Base-by-base conservation (phyloP, 257 asterid species). In the Plantago major region DNA sequence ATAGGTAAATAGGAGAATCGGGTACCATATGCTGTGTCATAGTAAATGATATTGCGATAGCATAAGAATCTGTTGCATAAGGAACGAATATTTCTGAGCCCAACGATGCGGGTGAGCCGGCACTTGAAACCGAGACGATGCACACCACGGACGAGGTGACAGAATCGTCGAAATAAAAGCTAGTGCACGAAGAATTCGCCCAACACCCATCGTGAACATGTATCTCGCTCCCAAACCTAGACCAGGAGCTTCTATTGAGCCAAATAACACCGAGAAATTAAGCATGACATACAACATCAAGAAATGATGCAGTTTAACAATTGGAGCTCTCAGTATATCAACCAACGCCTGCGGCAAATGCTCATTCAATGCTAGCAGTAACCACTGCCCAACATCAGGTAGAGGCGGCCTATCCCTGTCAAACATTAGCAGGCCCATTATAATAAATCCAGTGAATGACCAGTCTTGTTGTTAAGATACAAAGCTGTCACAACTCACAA, bases 81-180 rank as follows among this genome's bases (percentile, higher is more conserved):
- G 99, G 99, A 51, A 75, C 72, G 17, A 93, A 78, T 89, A 93
- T 59, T 89, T 93, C 79, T 85, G 92, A 72, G 80, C 94, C 97
- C 97, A 93, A 8, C 7, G 87, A 76, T 93, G 97, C 11, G 99
- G 95, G 62, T 83, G 77, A 11, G 78, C 26, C 43, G 97, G 95
- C 60, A 85, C 91, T 60, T 71, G 84, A 62, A 83, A 93, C 64
- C 99, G 87, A 68, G 91, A 68, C 5, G 88, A 71, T 22, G 97
- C 99, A 56, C 99, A 93, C 99, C 99, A 93, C 19, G 99, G 99
- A 18, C 99, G 87, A 46, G 99, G 84, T 50, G 99, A 93, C 60
- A 93, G 68, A 78, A 89, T 87, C 37, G 99, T 93, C 17, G 99
- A 93, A 44, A 89, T 77, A 68, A 93, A 93, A 50, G 94, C 82